Conservation (phyloP, 768 basidiomycete species). For the Guyanaporus albipodus region DNA sequence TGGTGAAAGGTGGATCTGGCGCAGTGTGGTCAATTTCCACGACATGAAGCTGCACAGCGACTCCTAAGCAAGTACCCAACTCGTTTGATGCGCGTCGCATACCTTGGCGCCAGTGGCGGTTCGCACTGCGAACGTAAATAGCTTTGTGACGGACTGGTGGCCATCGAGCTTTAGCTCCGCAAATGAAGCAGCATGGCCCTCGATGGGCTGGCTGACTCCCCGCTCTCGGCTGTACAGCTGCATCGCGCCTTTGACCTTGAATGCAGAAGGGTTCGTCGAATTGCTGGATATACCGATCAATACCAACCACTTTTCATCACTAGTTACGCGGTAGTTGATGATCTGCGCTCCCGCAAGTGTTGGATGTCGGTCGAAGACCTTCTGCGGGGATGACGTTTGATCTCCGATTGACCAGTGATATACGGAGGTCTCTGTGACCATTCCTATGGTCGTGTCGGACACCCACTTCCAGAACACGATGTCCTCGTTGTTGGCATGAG, state of each 20-base stretch:
- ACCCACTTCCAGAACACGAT: conserved; percentile 99
- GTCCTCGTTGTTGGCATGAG: conserved; percentile 90
- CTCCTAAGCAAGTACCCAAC: conserved; percentile 6
- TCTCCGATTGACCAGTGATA: conserved; percentile 86
- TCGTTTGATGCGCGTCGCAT: conserved; percentile 19
- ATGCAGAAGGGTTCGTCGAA: conserved; percentile 87
- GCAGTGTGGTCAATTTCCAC: conserved; percentile 97
- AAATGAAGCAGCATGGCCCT: conserved; percentile 97
- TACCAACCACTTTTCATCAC: conserved; percentile 97
- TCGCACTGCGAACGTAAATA: conserved; percentile 93
- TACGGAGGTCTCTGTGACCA: conserved; percentile 92
- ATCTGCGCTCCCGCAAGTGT: conserved; percentile 95
- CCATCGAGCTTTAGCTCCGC: conserved; percentile 90
- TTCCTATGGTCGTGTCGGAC: conserved; percentile 82
- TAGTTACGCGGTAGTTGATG: conserved; percentile 92
- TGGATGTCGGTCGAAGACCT: conserved; percentile 95
- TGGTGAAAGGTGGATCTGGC: conserved; percentile 87
- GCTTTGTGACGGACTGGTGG: conserved; percentile 76
- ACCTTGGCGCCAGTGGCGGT: conserved; percentile 99
- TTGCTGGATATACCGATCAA: conserved; percentile 94
- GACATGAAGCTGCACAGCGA: conserved; percentile 73
- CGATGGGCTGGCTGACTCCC: conserved; percentile 94
- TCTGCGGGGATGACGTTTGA: conserved; percentile 74
- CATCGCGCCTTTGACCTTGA: conserved; percentile 99
- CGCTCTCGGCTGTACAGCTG: conserved; percentile 93